Evolutionary conservation across 768 basidiomycete genomes (phyloP).

Genomic region (Tubosaeta sp.): DNA sequence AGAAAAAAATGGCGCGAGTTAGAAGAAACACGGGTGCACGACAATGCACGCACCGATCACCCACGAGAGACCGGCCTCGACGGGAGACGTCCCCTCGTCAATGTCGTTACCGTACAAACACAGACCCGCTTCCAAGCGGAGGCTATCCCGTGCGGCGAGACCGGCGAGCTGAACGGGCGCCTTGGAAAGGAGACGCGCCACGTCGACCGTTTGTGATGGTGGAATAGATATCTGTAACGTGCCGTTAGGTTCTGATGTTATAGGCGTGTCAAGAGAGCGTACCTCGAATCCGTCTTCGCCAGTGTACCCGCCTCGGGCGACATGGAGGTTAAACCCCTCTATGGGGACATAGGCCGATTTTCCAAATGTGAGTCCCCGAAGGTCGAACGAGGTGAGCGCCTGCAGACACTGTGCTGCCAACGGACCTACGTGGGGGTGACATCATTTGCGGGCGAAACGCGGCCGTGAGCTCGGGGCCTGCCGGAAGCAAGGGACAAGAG

Average conservation of each 20-base stretch:
- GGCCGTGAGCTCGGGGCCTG: background rate
- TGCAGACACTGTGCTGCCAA: conserved; percentile 79
- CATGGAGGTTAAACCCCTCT: conserved; percentile 59
- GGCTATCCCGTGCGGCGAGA: conserved; percentile 86
- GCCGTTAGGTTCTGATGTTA: background rate
- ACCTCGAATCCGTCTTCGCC: conserved; percentile 99
- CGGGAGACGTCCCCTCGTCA: conserved; percentile 78
- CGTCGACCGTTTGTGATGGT: conserved; percentile 65
- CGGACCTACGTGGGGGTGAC: conserved; percentile 51
- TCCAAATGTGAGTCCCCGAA: conserved; percentile 76
- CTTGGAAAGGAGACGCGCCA: conserved; percentile 59
- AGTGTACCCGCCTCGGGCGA: conserved; percentile 94
- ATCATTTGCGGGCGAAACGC: background rate
- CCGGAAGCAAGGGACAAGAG: background rate
- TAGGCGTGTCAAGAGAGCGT: background rate
- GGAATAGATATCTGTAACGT: conserved; percentile 79
- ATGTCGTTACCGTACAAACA: conserved; percentile 95
- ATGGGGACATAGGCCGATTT: conserved; percentile 77
- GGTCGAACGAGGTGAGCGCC: conserved; percentile 66
- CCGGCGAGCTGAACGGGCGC: conserved; percentile 78
- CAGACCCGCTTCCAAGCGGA: conserved; percentile 96
- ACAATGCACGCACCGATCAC: conserved; percentile 66
- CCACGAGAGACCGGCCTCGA: conserved; percentile 92
- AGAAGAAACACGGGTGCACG: background rate
- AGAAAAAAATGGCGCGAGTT: background rate